Evolutionary conservation across 805 yeast genomes (phyloP), one percentile per base, ranked within the genome.

Genomic region (Pichia cephalocereana): DNA sequence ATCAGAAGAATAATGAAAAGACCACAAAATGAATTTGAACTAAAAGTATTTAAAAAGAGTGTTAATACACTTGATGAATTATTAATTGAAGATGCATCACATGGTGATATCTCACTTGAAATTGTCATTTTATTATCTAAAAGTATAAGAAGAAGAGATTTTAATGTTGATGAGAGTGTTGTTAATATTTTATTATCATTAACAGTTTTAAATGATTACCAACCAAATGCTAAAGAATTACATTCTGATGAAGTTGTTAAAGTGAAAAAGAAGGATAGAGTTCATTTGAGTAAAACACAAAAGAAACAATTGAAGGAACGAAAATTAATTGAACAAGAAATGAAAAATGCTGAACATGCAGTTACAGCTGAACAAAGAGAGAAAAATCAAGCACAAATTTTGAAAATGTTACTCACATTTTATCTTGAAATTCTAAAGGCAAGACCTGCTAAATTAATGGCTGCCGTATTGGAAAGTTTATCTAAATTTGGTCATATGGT

Each of bases 401-500:
- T 93, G 52, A 87, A 86, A 61, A 66, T 76, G 59, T 71, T 89
- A 30, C 71, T 93, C 51, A 74, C 83, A 1, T 66, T 87, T 19
- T 93, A 93, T 62, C 69, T 93, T 55, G 89, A 86, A 54, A 77
- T 91, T 31, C 70, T 93, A 53, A 83, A 77, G 62, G 75, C 74
- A 17, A 74, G 79, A 41, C 76, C 81, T 18, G 76, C 79, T 38
- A 75, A 77, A 18, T 69, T 93, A 46, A 80, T 88, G 72, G 96
- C 95, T 8, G 75, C 91, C 0, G 95, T 91, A 0, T 70, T 93
- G 47, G 98, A 93, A 68, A 98, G 98, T 4, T 68, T 93, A 48
- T 86, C 97, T 1, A 79, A 80, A 60, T 89, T 83, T 61, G 96
- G 98, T 2, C 93, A 84, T 58, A 82, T 90, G 81, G 89, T 95